Conservation (phyloP, 2,329 filamentous ascomycete genomes). For the Zymoseptoria tritici region DNA sequence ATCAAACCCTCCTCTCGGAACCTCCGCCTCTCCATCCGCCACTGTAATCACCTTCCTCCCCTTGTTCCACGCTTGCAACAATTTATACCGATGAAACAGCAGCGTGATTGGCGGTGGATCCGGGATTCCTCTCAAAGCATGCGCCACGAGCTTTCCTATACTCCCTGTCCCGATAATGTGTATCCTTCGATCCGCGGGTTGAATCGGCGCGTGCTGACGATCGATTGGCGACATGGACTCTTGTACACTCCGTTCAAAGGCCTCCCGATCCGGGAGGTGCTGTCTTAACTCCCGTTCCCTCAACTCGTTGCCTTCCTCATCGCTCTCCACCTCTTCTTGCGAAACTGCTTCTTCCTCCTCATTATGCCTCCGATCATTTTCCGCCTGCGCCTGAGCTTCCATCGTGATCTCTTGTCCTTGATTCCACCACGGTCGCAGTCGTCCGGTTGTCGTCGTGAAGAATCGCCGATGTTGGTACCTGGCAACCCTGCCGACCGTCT, state of each 20-base stretch:
- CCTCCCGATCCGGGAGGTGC: background rate
- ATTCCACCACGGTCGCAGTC: conserved; percentile 18
- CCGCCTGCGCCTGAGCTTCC: background rate
- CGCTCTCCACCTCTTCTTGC: conserved; percentile 6
- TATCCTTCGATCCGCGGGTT: conserved; percentile 45
- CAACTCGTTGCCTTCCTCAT: background rate
- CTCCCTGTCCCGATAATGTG: conserved; percentile 77
- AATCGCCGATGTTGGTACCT: conserved; percentile 8
- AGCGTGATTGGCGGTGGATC: conserved; percentile 68
- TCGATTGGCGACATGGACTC: conserved; percentile 20
- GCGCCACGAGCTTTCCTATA: conserved; percentile 71
- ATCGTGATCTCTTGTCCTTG: conserved; percentile 1
- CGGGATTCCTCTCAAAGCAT: conserved; percentile 55
- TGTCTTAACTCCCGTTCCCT: background rate
- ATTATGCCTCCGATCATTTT: conserved; percentile 4
- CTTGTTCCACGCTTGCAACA: conserved; percentile 42
- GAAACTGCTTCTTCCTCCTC: conserved; percentile 8
- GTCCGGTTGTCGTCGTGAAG: conserved; percentile 16
- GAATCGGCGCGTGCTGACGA: conserved; percentile 22
- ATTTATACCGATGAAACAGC: conserved; percentile 56
- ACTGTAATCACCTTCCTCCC: conserved; percentile 41
- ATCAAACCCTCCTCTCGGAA: conserved; percentile 36
- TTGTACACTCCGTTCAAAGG: background rate
- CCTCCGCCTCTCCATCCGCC: conserved; percentile 36
- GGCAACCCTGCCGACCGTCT: conserved; percentile 38